Evolutionary conservation across 2,329 filamentous ascomycete species (phyloP).

Genomic region (Fusarium piperis): DNA sequence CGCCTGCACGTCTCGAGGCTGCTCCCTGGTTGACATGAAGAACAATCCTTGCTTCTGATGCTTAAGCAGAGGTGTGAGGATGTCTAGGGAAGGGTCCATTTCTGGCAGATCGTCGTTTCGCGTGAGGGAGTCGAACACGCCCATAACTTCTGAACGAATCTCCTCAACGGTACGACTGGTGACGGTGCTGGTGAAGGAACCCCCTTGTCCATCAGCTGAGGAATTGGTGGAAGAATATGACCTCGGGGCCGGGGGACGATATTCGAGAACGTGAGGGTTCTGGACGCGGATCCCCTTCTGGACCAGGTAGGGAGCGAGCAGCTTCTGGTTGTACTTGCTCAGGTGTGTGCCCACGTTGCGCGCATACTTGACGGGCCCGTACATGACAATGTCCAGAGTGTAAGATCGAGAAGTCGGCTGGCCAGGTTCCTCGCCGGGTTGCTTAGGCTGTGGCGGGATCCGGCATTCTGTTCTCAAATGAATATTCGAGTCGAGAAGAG

Average conservation of each 20-base stretch:
- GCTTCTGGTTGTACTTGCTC: constrained; percentile 69
- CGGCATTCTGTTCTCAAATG: constrained; percentile 77
- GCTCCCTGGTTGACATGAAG: constrained; percentile 86
- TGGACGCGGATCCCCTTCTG: constrained; percentile 75
- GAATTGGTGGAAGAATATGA: constrained; percentile 40
- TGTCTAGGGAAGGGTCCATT: constrained; percentile 69
- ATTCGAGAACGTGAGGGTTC: constrained; percentile 76
- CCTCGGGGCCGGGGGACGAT: constrained; percentile 52
- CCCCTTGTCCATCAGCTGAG: constrained; percentile 40
- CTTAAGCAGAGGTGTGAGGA: constrained; percentile 76
- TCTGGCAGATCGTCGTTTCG: constrained; percentile 79
- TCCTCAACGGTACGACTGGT: constrained; percentile 79
- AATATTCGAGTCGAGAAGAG: constrained; percentile 74
- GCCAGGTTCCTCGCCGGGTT: constrained; percentile 71
- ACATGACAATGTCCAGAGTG: constrained; percentile 78
- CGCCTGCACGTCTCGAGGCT: constrained; percentile 66
- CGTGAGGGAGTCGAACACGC: constrained; percentile 86
- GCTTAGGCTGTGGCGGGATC: constrained; percentile 73
- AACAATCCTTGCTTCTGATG: constrained; percentile 92
- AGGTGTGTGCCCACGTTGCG: constrained; percentile 74
- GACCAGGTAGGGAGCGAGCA: constrained; percentile 72
- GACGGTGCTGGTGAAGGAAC: constrained; percentile 42
- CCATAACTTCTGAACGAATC: constrained; percentile 83
- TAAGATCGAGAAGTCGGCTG: constrained; percentile 68
- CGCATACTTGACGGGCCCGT: constrained; percentile 75